Evolutionary conservation across 192 early-diverging fungal genomes (phyloP), one percentile per base, ranked within the genome.

Genomic region (Gonapodya sp.): DNA sequence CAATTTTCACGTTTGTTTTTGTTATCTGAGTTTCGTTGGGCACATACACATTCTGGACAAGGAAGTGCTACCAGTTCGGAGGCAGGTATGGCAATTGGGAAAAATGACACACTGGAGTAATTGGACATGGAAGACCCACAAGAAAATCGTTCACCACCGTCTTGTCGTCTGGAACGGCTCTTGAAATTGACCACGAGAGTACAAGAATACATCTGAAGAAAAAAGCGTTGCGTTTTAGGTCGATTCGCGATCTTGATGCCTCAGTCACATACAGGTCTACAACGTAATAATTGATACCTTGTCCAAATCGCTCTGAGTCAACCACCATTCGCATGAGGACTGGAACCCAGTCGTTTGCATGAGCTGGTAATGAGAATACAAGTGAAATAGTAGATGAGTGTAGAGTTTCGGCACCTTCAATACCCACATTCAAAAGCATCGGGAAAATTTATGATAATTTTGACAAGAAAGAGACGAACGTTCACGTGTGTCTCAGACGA

Each of bases 371-470:
- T n/a, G 8, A 64, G 46, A 24, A 16, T 16, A 64, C 46, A 64
- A 16, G 24, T 16, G 24, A 64, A 16, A 64, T 64, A 64, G 46
- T 64, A 8, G 24, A 64, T 8, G 24, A 64, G 8, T 8, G 8
- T 24, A 24, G 46, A 8, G 8, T 24, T 8, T 16, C 46, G 46
- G 24, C 46, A 16, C 24, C 8, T 24, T 64, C 8, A 64, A 16
- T 8, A 8, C 46, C 46, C 24, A 64, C 46, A 8, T 64, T 64
- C 85, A 84, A 94, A 95, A 0, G 88, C 87, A 1, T 87, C 83
- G 1, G 93, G 90, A 36, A 83, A 82, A 79, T 93, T 94, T 34
- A 92, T 79, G 30, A 95, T 83, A 16, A 95, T 74, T 80, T 89
- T 91, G 14, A 91, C 92, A 46, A 95, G 80, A 73, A 93, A 92